Evolutionary conservation across 2,329 filamentous ascomycete species (phyloP), one percentile per base, ranked within the genome.

Genomic region (Intubia oerlemansii): DNA sequence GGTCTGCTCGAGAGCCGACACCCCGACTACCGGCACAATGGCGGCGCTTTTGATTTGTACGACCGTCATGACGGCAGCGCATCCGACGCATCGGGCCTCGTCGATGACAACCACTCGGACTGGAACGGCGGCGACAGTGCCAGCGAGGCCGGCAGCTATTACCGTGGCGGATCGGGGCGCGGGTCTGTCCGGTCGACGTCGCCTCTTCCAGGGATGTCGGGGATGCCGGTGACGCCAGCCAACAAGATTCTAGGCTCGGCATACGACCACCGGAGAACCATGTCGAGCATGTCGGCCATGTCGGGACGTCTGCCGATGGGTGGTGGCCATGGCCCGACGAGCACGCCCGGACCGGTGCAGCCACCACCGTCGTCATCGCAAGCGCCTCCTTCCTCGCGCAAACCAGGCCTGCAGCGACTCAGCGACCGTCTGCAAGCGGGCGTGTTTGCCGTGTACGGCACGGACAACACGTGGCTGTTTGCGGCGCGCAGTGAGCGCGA

Each of bases 391-490:
- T 13, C 25, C 7, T 14, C 17, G 45, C 18, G 17, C 10, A 59
- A 59, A 5, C 49, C 47, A 10, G 60, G 62, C 5, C 50, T 69
- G 5, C 55, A 57, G 32, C 54, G 59, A 16, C 51, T 70, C 16
- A 66, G 57, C 44, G 62, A 66, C 43, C 49, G 67, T 49, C 54
- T 62, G 48, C 63, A 67, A 41, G 62, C 69, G 4, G 75, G 77
- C 38, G 78, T 95, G 23, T 98, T 92, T 59, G 88, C 88, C 10
- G 68, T 98, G 28, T 98, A 95, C 45, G 85, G 80, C 24, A 79
- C 76, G 34, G 77, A 88, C 48, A 93, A 93, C 50, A 92, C 84
- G 18, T 98, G 84, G 66, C 59, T 98, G 23, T 95, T 98, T 49
- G 80, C 82, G 10, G 79, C 82, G 15, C 64, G 82, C 33, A 85